These are phyloP conservation scores for Blastocystis sp. DNA, from an alignment of 352 stramenopile species.

Conservation along the genomic window DNA sequence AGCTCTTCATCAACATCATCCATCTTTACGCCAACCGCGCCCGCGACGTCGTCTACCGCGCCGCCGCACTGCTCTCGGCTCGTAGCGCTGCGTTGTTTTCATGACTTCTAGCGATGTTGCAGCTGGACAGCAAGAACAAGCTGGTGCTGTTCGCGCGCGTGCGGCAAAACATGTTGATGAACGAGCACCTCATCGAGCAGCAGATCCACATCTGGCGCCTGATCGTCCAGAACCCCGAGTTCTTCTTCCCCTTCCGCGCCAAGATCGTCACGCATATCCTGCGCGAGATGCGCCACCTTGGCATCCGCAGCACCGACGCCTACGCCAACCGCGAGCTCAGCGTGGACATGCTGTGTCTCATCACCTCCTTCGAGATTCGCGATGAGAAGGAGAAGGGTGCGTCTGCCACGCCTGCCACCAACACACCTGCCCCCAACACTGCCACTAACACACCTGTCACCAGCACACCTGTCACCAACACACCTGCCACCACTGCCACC, in stretches of 20 bases:
- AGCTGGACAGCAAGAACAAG: constrained; percentile 5
- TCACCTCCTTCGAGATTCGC: constrained; percentile 21
- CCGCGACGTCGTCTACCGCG: constrained; percentile 5
- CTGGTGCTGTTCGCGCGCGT: constrained; percentile 23
- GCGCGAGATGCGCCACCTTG: not conserved
- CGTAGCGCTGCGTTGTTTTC: not conserved
- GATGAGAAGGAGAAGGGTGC: not conserved
- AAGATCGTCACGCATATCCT: not conserved
- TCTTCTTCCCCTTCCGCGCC: constrained; percentile 29
- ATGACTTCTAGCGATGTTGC: not conserved
- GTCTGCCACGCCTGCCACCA: not conserved
- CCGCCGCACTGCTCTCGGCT: not conserved
- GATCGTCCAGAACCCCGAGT: constrained; percentile 30
- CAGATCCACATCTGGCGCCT: constrained; percentile 56
- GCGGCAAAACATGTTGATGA: constrained; percentile 34
- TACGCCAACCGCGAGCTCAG: constrained; percentile 33
- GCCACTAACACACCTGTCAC: no score
- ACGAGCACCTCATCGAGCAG: constrained; percentile 53
- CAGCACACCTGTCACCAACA: no score
- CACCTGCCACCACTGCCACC: no score
- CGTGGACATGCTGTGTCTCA: constrained; percentile 1
- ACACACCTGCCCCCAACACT: not conserved
- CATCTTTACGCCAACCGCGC: constrained; percentile 8
- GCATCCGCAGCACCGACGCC: constrained; percentile 14
- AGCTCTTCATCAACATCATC: constrained; percentile 42